These are phyloP conservation scores for Syzygium aqueum DNA, from an alignment of 345 rosid species.

Conservation along the genomic window DNA sequence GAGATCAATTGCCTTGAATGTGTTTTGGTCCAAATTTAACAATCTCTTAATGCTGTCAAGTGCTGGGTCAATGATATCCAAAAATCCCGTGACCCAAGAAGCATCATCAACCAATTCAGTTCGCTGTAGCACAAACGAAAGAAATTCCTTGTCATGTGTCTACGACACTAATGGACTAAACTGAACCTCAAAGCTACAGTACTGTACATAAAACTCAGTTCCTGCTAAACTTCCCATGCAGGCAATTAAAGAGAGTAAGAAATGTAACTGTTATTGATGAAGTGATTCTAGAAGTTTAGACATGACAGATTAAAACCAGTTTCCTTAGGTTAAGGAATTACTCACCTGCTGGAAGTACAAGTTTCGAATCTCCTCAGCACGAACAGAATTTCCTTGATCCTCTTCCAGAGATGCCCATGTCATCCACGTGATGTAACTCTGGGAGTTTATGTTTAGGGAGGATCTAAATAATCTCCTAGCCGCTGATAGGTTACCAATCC, in stretches of 20 bases:
- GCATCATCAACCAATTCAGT: slow-evolving; percentile 92
- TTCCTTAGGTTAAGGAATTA: background rate
- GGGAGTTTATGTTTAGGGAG: slow-evolving; percentile 71
- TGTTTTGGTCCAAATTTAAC: slow-evolving; percentile 56
- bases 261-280: background rate
- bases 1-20: slow-evolving; percentile 18
- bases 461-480: slow-evolving; percentile 88
- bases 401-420: slow-evolving; percentile 97
- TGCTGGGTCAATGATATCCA: slow-evolving; percentile 85
- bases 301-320: background rate
- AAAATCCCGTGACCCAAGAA: slow-evolving; percentile 81
- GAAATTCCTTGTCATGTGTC: background rate
- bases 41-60: slow-evolving; percentile 81
- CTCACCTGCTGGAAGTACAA: slow-evolving; percentile 93
- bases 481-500: slow-evolving; percentile 75
- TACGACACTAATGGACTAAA: background rate
- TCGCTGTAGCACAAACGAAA: slow-evolving; percentile 32
- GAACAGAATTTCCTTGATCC: slow-evolving; percentile 79
- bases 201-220: background rate
- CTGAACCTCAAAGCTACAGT: background rate
- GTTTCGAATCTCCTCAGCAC: slow-evolving; percentile 93
- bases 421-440: slow-evolving; percentile 96
- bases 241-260: background rate
- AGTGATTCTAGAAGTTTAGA: background rate
- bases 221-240: background rate